Conservation (phyloP, 1,284 basidiomycete genomes). For the Fistulinella staudtii region DNA sequence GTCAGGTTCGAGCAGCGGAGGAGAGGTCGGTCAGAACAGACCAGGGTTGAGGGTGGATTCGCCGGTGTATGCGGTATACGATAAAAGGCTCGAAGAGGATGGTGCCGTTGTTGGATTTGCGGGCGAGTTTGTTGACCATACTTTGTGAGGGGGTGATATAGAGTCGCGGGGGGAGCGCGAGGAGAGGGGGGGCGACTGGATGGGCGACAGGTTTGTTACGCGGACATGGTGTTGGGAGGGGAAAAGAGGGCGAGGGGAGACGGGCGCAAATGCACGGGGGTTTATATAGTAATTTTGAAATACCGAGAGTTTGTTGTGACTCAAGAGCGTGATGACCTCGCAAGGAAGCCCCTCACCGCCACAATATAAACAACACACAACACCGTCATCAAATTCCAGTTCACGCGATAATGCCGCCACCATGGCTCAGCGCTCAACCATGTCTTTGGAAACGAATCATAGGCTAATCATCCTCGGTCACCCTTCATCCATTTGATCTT, state of each 20-base stretch:
- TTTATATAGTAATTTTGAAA: conserved; percentile 37
- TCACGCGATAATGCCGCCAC: conserved; percentile 26
- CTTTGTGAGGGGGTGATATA: conserved; percentile 46
- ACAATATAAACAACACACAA: conserved; percentile 29
- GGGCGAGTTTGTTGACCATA: conserved; percentile 79
- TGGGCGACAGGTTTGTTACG: conserved; percentile 21
- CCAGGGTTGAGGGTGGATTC: conserved; percentile 28
- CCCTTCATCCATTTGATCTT: conserved; percentile 75
- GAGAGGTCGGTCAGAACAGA: conserved; percentile 14
- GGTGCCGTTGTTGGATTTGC: conserved; percentile 76
- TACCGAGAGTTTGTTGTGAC: conserved; percentile 29
- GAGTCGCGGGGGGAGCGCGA: conserved; percentile 30
- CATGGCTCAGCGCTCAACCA: not conserved
- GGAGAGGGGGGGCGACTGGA: conserved; percentile 29
- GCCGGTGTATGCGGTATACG: conserved; percentile 77
- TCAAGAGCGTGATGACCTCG: conserved; percentile 25
- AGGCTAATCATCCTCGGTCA: conserved; percentile 31
- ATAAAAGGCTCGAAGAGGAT: conserved; percentile 80
- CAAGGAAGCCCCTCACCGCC: conserved; percentile 32
- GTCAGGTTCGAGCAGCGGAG: not conserved
- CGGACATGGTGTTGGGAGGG: conserved; percentile 43
- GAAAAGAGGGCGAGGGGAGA: conserved; percentile 12
- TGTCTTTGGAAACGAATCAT: conserved; percentile 7
- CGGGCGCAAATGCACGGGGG: conserved; percentile 4
- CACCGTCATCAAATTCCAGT: conserved; percentile 7